Evolutionary conservation across 192 early-diverging fungal genomes (phyloP), one percentile per base, ranked within the genome.

Genomic region (Backusella liffmaniae): DNA sequence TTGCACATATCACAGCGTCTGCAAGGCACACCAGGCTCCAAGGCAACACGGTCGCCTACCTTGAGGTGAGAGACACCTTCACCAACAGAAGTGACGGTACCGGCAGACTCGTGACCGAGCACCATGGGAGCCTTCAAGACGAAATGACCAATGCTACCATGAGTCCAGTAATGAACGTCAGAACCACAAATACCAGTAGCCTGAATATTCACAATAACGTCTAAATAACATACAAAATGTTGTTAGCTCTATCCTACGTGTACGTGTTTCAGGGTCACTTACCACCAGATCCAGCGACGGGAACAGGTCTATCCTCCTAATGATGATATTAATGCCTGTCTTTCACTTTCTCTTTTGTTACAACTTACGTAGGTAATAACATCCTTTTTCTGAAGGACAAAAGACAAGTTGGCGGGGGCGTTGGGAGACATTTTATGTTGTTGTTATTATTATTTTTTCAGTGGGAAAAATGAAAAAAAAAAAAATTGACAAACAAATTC

Each of bases 41-140:
- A 51, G 9, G 81, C 77, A 49, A 86, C 85, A 30, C 76, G 78
- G 65, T 86, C 85, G n/a, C 85, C 85, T n/a, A 84, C 80, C 37
- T 85, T 80, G 12, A 86, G 51, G 42, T 75, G 49, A 1, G 69
- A 79, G n/a, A 83, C 84, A n/a, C 72, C 72, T 9, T 65, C 39
- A 32, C 85, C 85, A 26, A 86, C 42, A 30, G 78, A 67, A 13
- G 73, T 69, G 15, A 86, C 70, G 6, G 80, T 70, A 34, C 85
- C 85, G 29, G 80, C 72, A 4, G 83, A 84, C 73, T 86, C 85
- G 67, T 86, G 85, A 10, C 85, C 85, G 18, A 86, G 70, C n/a
- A 84, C 77, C 75, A 86, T 78, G 16, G 80, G 80, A n/a, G 51
- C 70, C 21, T 79, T 76, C 15, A 82, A 41, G 21, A 79, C 62